Percentiles rank a stretch among this genome's conserved stretches.
Evolutionary conservation across 805 yeast species (phyloP).

Genomic region (Saccharomycopsis lassenensis): DNA sequence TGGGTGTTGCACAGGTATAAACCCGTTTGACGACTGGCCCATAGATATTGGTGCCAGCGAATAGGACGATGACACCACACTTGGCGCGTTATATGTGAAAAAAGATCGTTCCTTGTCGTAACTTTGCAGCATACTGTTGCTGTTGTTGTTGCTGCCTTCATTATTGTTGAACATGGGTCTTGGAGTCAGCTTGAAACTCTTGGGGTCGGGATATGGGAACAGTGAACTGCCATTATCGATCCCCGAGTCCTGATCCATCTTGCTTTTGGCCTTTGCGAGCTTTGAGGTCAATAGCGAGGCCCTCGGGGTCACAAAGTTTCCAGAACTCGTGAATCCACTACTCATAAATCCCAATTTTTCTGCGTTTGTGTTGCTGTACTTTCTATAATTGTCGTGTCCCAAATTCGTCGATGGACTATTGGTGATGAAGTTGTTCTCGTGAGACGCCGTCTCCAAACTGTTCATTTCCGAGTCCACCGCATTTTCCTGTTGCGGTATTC

Average conservation of each 20-base stretch:
- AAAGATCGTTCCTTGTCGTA: constrained; percentile 21
- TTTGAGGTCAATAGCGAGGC: constrained; percentile 14
- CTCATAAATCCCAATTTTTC: constrained; percentile 8
- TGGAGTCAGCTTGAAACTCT: constrained; percentile 1
- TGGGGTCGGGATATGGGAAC: constrained; percentile 9
- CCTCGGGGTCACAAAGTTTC: constrained; percentile 9
- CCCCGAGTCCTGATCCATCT: not conserved
- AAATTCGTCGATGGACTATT: constrained; percentile 25
- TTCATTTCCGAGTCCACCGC: no score
- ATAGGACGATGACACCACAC: constrained; percentile 36
- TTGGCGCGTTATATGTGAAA: constrained; percentile 36
- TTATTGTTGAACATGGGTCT: constrained; percentile 6
- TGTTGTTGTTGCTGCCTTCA: not conserved
- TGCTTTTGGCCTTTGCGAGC: constrained; percentile 12
- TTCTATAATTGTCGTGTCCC: constrained; percentile 9
- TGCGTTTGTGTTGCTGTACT: constrained; percentile 5
- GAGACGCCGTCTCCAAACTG: no score
- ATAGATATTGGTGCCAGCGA: constrained; percentile 25
- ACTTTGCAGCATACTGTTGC: constrained; percentile 8
- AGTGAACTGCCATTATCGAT: not conserved
- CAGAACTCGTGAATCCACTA: not conserved
- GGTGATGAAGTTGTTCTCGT: constrained; percentile 2
- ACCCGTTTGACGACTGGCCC: constrained; percentile 20
- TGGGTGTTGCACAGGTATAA: constrained; percentile 16
- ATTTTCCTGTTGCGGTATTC: no score